Evolutionary conservation across 139 green algal species (phyloP), one percentile per base, ranked within the genome.

Genomic region (Nannochloris sp.): DNA sequence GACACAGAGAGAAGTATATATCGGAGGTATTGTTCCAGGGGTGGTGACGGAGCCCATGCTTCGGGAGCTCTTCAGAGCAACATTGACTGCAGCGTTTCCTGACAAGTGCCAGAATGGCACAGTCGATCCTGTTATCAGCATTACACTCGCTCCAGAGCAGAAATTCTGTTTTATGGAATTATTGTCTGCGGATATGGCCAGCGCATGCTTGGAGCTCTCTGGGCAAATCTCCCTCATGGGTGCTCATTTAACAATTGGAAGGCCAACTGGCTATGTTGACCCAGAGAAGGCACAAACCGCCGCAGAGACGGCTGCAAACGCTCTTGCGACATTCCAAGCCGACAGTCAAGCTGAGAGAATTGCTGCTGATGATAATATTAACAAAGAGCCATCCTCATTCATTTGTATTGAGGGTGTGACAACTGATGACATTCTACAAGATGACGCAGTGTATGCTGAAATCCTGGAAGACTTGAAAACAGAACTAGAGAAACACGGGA

Each of bases 121-220:
- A 15, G 50, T 78, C 53, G 85, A 92, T 51, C 75, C 85, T 2
- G 85, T 92, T 29, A 70, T 87, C 48, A 84, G 71, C 59, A 75
- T 82, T 43, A 71, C 53, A 23, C 69, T 84, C 60, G 72, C 78
- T 68, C 68, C 59, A 19, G 79, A 86, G 61, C 77, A 78, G 54
- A 79, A 81, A 34, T 95, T 88, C 66, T 85, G 82, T 1, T 95
- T 95, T 69, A 82, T 95, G 49, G 88, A 95, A 79, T 84, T 95
- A 68, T 71, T 83, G 40, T 82, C 70, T 3, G 76, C 85, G 0
- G 88, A 95, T 61, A 94, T 94, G 83, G 87, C 87, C 15, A 85
- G 78, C 12, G 83, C 85, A 8, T 87, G 87, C 27, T 76, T 95
- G 60, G 79, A 88, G 60, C 78, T 95, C 36, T 87, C 79, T 62